Percentiles rank a stretch among this genome's conserved stretches.
Evolutionary conservation across 2,329 filamentous ascomycete genomes (phyloP).

Genomic region (Apiospora saccharicola): DNA sequence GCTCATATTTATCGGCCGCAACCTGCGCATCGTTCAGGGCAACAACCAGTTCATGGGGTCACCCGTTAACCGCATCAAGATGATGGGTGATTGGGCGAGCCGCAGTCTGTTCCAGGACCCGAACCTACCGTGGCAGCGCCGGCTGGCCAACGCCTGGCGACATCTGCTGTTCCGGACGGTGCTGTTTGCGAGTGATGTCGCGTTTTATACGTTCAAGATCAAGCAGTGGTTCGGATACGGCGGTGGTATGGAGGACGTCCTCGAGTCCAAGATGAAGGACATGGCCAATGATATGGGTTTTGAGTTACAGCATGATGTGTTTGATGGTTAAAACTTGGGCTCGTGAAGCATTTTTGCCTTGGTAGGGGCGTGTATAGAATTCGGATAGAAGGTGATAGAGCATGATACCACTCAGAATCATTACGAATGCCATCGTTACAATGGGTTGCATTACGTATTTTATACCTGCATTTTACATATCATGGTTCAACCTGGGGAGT

Average conservation of each 20-base stretch:
- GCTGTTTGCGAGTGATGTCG: conserved; percentile 77
- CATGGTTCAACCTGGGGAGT: not conserved
- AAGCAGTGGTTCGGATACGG: conserved; percentile 80
- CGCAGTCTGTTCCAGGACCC: conserved; percentile 80
- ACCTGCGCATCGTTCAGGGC: conserved; percentile 90
- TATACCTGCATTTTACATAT: not conserved
- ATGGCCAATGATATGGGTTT: conserved; percentile 93
- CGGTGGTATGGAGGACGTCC: conserved; percentile 90
- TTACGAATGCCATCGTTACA: not conserved
- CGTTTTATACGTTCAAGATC: conserved; percentile 83
- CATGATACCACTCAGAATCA: not conserved
- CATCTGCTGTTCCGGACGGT: conserved; percentile 86
- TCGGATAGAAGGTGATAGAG: conserved; percentile 7
- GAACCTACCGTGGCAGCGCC: conserved; percentile 67
- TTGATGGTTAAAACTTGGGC: conserved; percentile 73
- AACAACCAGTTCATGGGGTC: conserved; percentile 92
- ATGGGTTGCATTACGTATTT: not conserved
- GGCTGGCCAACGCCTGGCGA: conserved; percentile 73
- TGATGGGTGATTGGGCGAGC: conserved; percentile 90
- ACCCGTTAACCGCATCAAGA: conserved; percentile 91
- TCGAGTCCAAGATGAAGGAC: conserved; percentile 84
- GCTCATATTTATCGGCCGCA: conserved; percentile 89
- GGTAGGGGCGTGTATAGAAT: conserved; percentile 1
- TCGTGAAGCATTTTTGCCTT: not conserved
- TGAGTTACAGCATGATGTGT: conserved; percentile 86